These are phyloP conservation scores for Russula compacta DNA, from an alignment of 768 basidiomycete species.

Conservation along the genomic window DNA sequence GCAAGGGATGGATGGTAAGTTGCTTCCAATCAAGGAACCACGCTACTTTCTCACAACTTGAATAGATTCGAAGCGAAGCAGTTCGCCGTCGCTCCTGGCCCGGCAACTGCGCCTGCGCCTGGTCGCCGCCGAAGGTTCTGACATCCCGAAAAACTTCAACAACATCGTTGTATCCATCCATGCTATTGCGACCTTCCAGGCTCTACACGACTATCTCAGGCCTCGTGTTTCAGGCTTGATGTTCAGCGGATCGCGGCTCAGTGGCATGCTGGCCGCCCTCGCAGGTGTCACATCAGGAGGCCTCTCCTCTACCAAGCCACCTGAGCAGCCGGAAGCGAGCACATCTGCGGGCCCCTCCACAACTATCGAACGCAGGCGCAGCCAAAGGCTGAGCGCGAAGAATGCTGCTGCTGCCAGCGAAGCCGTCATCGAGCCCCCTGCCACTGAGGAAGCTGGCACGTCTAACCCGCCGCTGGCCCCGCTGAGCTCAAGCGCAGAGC, in stretches of 20 bases:
- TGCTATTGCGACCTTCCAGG: slow-evolving; percentile 96
- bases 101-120: slow-evolving; percentile 85
- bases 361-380: slow-evolving; percentile 55
- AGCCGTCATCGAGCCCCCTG: slow-evolving; percentile 14
- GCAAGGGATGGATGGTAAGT: slow-evolving; percentile 69
- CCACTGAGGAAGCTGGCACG: slow-evolving; percentile 11
- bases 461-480: slow-evolving; percentile 6
- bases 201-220: slow-evolving; percentile 90
- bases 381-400: slow-evolving; percentile 75
- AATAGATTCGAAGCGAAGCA: slow-evolving; percentile 72
- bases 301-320: slow-evolving; percentile 14
- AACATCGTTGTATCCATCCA: slow-evolving; percentile 97
- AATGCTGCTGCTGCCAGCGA: slow-evolving; percentile 27
- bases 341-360: slow-evolving; percentile 16
- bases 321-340: slow-evolving; percentile 19
- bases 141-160: slow-evolving; percentile 76
- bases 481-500: slow-evolving; percentile 20
- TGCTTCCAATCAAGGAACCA: neutral
- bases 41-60: neutral
- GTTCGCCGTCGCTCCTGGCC: slow-evolving; percentile 84
- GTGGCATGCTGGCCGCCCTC: slow-evolving; percentile 87
- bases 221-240: slow-evolving; percentile 76
- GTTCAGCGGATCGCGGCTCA: slow-evolving; percentile 54
- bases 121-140: slow-evolving; percentile 81
- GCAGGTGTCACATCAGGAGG: slow-evolving; percentile 40